phyloP scores from a whole-genome alignment of 2,329 filamentous ascomycete genomes.

The Pyrenochaeta sp. region DNA sequence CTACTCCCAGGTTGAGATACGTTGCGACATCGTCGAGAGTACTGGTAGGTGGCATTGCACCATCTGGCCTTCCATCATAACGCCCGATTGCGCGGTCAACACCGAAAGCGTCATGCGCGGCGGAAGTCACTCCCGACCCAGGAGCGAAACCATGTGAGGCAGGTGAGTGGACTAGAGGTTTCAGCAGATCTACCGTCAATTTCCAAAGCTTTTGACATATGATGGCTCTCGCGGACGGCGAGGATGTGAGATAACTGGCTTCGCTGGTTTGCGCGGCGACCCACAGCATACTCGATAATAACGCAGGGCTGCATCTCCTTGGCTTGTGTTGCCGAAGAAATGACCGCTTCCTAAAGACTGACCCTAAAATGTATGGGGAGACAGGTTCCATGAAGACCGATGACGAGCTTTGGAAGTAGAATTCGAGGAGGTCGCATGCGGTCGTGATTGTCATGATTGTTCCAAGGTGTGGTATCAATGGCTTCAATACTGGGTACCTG shows the following conservation, averaged over 20 bases:
- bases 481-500: constrained; percentile 85
- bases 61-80: constrained; percentile 55
- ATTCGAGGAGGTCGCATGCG: constrained; percentile 87
- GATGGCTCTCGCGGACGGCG: constrained; percentile 80
- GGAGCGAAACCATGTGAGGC: constrained; percentile 61
- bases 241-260: constrained; percentile 80
- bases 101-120: constrained; percentile 79
- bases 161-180: constrained; percentile 84
- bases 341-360: constrained; percentile 86
- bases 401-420: constrained; percentile 90
- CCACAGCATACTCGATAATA: constrained; percentile 95
- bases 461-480: constrained; percentile 80
- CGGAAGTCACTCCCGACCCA: constrained; percentile 71
- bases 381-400: constrained; percentile 87
- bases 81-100: constrained; percentile 69
- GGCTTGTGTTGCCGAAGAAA: constrained; percentile 86
- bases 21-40: constrained; percentile 88
- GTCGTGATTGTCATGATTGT: constrained; percentile 80
- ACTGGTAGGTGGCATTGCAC: constrained; percentile 64
- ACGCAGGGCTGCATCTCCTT: constrained; percentile 80
- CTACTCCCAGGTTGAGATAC: constrained; percentile 88
- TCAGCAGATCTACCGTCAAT: constrained; percentile 82
- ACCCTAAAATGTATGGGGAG: constrained; percentile 88
- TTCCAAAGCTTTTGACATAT: constrained; percentile 90
- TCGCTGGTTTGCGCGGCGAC: constrained; percentile 92